Conservation (phyloP, 202 grass and related monocot species). For the Carex arenaria region DNA sequence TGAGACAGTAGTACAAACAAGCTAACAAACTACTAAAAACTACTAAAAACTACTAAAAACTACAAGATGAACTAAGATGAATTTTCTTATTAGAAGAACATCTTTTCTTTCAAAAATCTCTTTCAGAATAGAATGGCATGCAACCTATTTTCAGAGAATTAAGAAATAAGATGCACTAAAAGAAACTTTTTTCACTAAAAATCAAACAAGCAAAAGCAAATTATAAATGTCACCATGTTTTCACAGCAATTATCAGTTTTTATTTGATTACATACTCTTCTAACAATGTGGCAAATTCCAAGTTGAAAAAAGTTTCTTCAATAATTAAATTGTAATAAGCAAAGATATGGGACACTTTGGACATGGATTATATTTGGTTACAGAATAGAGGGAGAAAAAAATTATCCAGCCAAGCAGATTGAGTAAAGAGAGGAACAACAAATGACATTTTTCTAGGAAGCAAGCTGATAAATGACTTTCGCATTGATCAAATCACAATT, state of each 20-base stretch:
- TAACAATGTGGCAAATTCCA: neutral
- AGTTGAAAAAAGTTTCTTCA: neutral
- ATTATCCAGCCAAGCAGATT: too few species aligned
- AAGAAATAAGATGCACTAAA: neutral
- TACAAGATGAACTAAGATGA: neutral
- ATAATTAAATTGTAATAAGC: neutral
- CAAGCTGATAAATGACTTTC: too few species aligned
- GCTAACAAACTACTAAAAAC: neutral
- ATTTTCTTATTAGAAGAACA: neutral
- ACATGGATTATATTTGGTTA: too few species aligned
- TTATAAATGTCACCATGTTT: neutral
- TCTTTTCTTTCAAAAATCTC: neutral
- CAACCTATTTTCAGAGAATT: neutral
- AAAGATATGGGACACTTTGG: too few species aligned
- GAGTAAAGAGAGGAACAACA: too few species aligned
- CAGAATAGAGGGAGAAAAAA: too few species aligned
- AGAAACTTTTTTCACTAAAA: neutral
- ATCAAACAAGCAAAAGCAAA: neutral
- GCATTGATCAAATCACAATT: too few species aligned
- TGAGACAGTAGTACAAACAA: neutral
- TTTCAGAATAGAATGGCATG: neutral
- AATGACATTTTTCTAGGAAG: too few species aligned
- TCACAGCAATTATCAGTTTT: neutral
- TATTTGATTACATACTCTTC: neutral
- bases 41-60: neutral